Base-by-base conservation (phyloP, 495 filamentous ascomycete species). In the Annulohypoxylon stygium region DNA sequence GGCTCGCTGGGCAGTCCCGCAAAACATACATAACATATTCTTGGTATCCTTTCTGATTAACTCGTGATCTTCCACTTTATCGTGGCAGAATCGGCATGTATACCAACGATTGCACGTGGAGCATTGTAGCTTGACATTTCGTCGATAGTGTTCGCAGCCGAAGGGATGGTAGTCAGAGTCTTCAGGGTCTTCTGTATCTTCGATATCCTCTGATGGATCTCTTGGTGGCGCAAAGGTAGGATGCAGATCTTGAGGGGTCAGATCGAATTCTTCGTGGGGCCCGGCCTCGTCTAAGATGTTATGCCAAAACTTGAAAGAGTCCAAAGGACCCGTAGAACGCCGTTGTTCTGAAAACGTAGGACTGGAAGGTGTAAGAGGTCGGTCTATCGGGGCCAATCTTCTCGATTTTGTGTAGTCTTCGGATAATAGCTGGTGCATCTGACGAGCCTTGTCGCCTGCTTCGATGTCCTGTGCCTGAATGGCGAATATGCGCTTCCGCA, bases 1-100 rank as follows among this genome's bases (percentile, higher is more conserved):
- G 12, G 93, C 97, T 55, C 89, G 88, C 75, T 99, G 96, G 10
- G 96, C 90, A 74, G 90, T 90, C 10, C 90, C 90, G 82, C 96
- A 99, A 33, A 95, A 86, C 96, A 99, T 99, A 83, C 96, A 99
- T 20, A 98, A 86, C 96, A 99, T 99, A 78, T 98, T 91, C 81
- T 92, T 91, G 26, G 95, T 98, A 69, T 92, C 91, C 57, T 88
- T 89, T 51, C 96, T 90, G 75, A 92, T 88, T 63, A 99, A 85
- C 74, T 82, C 84, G 81, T 99, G 96, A 75, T 94, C 90, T 78
- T 98, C 93, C 23, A 86, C 87, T 48, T 89, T 90, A 73, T 99
- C 95, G 78, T 99, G 96, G 78, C 96, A 99, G 78, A 97, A 91
- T 20, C 96, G 91, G 75, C 96, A 99, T 0, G 97, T 93, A 74